Evolutionary conservation across 2,329 filamentous ascomycete species (phyloP).

Genomic region (Penicillium brevicompactum): DNA sequence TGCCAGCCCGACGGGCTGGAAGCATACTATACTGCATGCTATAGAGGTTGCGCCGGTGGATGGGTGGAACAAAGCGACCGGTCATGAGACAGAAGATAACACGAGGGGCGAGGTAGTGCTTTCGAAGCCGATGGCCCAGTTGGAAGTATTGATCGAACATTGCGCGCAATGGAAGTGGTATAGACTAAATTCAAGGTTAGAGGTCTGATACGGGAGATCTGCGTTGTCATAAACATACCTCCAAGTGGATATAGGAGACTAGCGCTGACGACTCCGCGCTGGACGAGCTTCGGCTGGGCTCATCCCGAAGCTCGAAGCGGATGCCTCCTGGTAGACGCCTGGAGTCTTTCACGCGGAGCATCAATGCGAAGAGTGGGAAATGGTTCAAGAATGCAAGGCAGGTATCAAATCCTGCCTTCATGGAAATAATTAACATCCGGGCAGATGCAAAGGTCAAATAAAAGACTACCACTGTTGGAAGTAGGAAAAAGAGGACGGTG

Average conservation of each 20-base stretch:
- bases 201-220: background rate
- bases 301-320: conserved; percentile 84
- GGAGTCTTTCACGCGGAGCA: conserved; percentile 93
- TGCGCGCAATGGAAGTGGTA: conserved; percentile 83
- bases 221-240: conserved; percentile 57
- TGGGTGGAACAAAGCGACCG: conserved; percentile 90
- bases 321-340: conserved; percentile 88
- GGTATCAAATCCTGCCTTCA: conserved; percentile 91
- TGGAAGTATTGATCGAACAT: conserved; percentile 99
- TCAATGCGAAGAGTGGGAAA: conserved; percentile 94
- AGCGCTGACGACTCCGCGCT: conserved; percentile 51
- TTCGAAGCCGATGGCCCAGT: conserved; percentile 85
- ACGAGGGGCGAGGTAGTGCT: conserved; percentile 88
- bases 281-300: conserved; percentile 49
- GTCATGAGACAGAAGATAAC: conserved; percentile 87
- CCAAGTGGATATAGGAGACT: conserved; percentile 82
- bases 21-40: conserved; percentile 98
- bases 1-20: conserved; percentile 75
- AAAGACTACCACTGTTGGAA: conserved; percentile 94
- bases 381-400: conserved; percentile 93
- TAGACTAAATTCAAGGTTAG: conserved; percentile 60
- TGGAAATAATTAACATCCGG: conserved; percentile 88
- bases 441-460: conserved; percentile 95
- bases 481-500: conserved; percentile 88
- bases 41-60: conserved; percentile 92